A percentile compares a stretch with the other conserved stretches of the same genome.
phyloP scores from a whole-genome alignment of 2,329 filamentous ascomycete species.

The Podosphaera leucotricha region DNA sequence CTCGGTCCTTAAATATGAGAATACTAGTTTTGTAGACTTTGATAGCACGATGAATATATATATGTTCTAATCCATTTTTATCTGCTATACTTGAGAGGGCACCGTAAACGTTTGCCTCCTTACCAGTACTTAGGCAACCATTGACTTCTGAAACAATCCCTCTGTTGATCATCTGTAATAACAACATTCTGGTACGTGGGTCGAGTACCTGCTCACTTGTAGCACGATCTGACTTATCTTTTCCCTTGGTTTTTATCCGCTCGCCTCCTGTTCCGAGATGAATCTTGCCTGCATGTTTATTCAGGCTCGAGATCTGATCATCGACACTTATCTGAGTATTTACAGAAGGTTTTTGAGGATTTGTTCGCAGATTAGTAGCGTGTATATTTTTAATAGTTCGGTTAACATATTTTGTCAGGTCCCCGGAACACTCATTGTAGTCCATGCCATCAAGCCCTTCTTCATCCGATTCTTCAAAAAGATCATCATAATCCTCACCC shows the following conservation, averaged over 20 bases:
- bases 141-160: constrained; percentile 77
- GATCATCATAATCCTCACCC: constrained; percentile 21
- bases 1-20: constrained; percentile 89
- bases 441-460: constrained; percentile 33
- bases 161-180: constrained; percentile 88
- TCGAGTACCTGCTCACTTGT: constrained; percentile 91
- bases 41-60: constrained; percentile 56
- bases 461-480: constrained; percentile 36
- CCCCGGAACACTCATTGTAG: constrained; percentile 32
- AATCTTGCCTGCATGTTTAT: constrained; percentile 69
- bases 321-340: constrained; percentile 64
- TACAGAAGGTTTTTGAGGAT: constrained; percentile 53
- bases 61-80: constrained; percentile 23
- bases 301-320: constrained; percentile 67
- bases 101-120: constrained; percentile 96
- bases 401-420: constrained; percentile 68
- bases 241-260: constrained; percentile 33
- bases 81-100: constrained; percentile 40
- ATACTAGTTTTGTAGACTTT: constrained; percentile 99
- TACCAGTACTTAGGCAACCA: constrained; percentile 85
- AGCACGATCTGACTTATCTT: constrained; percentile 79
- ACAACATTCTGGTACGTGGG: constrained; percentile 79
- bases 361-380: constrained; percentile 37
- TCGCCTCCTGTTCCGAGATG: constrained; percentile 41
- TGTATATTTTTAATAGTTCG: constrained; percentile 46